These are phyloP conservation scores for Tranzscheliella williamsii DNA, from an alignment of 1,284 basidiomycete species.

Conservation along the genomic window DNA sequence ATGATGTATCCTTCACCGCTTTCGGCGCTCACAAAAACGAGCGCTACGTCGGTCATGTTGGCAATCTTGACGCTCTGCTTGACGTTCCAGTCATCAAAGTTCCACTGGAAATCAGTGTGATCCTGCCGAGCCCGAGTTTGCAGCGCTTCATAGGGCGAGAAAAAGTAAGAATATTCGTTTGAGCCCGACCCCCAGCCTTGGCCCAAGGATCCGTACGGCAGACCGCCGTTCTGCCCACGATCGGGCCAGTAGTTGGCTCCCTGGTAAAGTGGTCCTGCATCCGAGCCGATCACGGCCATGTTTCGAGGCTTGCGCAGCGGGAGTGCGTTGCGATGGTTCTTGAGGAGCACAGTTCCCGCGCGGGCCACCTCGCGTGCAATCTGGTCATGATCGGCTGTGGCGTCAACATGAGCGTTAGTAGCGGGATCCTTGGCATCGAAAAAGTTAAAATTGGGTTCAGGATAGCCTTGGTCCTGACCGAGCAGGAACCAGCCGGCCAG, in stretches of 20 bases:
- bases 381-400: slow-evolving; percentile 73
- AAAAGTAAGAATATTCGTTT: slow-evolving; percentile 64
- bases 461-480: slow-evolving; percentile 60
- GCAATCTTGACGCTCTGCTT: slow-evolving; percentile 40
- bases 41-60: slow-evolving; percentile 62
- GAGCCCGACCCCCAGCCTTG: slow-evolving; percentile 77
- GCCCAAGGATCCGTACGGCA: slow-evolving; percentile 71
- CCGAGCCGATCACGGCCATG: slow-evolving; percentile 60
- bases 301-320: slow-evolving; percentile 40
- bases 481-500: slow-evolving; percentile 60
- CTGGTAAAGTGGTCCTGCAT: slow-evolving; percentile 70
- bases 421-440: slow-evolving; percentile 35
- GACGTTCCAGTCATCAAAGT: slow-evolving; percentile 68
- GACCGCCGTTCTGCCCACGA: slow-evolving; percentile 61
- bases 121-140: slow-evolving; percentile 67
- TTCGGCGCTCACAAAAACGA: slow-evolving; percentile 68
- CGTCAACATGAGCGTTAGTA: slow-evolving; percentile 70
- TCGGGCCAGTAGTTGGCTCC: slow-evolving; percentile 77
- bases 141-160: slow-evolving; percentile 70
- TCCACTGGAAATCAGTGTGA: slow-evolving; percentile 64
- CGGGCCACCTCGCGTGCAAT: slow-evolving; percentile 74
- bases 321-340: slow-evolving; percentile 65
- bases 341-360: slow-evolving; percentile 73
- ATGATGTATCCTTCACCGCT: slow-evolving; percentile 63
- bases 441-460: slow-evolving; percentile 49